These are phyloP conservation scores for Chloranthus sessilifolius DNA, from an alignment of 164 flowering plant genomes.

Conservation along the genomic window DNA sequence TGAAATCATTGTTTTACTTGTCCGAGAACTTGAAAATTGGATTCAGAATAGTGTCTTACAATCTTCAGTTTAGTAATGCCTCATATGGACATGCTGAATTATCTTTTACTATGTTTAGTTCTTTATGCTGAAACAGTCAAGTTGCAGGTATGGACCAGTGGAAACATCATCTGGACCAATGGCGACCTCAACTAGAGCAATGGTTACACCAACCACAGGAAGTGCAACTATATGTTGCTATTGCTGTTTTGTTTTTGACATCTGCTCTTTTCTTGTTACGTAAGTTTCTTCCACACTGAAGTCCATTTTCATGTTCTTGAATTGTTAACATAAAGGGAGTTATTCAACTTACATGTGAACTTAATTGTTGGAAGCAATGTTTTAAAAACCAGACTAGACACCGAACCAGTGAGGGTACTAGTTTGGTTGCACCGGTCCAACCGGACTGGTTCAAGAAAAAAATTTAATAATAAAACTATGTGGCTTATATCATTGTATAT, in stretches of 20 bases:
- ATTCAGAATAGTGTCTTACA: too few species aligned
- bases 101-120: too few species aligned
- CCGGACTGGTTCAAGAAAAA: too few species aligned
- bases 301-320: neutral
- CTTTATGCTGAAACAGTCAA: constrained; percentile 27
- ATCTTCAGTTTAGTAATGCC: too few species aligned
- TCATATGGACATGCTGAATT: too few species aligned
- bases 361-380: neutral
- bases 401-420: too few species aligned
- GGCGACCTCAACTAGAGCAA: constrained; percentile 20
- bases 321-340: neutral
- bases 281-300: constrained; percentile 12
- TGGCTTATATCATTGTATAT: too few species aligned
- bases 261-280: constrained; percentile 33
- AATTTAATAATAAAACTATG: too few species aligned
- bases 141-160: constrained; percentile 37
- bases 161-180: constrained; percentile 21
- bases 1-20: too few species aligned
- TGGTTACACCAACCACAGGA: constrained; percentile 32
- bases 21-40: too few species aligned
- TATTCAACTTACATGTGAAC: neutral
- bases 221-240: constrained; percentile 40
- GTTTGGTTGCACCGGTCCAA: too few species aligned
- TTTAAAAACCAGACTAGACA: neutral
- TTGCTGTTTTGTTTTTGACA: constrained; percentile 36